phyloP scores from a whole-genome alignment of 2,329 filamentous ascomycete genomes.

The Paecilomyces variotii region DNA sequence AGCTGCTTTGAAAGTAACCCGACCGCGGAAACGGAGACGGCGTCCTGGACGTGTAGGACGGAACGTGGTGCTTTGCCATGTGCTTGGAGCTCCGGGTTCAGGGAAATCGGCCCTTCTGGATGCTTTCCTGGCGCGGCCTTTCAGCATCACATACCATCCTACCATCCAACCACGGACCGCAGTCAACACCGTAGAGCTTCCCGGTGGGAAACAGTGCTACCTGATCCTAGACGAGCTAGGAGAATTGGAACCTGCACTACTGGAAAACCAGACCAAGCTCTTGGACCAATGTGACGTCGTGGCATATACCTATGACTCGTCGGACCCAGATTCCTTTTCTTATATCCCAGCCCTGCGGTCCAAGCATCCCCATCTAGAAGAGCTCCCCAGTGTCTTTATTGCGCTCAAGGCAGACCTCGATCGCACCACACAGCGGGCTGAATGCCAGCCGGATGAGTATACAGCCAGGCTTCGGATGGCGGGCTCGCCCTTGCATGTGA shows the following conservation, averaged over 20 bases:
- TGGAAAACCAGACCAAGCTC: slow-evolving; percentile 79
- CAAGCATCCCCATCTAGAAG: slow-evolving; percentile 74
- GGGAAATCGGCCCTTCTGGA: slow-evolving; percentile 90
- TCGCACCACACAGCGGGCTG: slow-evolving; percentile 90
- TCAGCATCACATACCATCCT: slow-evolving; percentile 74
- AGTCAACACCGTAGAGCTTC: slow-evolving; percentile 93
- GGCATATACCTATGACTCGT: slow-evolving; percentile 94
- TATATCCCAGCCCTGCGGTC: slow-evolving; percentile 77
- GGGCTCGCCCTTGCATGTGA: slow-evolving; percentile 78
- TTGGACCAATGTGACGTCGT: slow-evolving; percentile 87
- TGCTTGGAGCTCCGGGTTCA: slow-evolving; percentile 74
- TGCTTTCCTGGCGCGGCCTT: slow-evolving; percentile 82
- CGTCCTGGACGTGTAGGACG: slow-evolving; percentile 80
- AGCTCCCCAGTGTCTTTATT: slow-evolving; percentile 84
- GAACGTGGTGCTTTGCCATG: slow-evolving; percentile 89
- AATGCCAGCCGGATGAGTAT: slow-evolving; percentile 87
- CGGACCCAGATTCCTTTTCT: slow-evolving; percentile 89
- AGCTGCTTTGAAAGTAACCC: slow-evolving; percentile 83
- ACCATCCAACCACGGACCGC: slow-evolving; percentile 91
- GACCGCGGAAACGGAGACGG: slow-evolving; percentile 75
- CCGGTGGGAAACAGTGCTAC: slow-evolving; percentile 94
- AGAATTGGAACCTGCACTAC: slow-evolving; percentile 85
- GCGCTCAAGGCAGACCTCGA: slow-evolving; percentile 93
- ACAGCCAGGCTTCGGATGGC: slow-evolving; percentile 79
- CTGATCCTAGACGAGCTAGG: slow-evolving; percentile 92